A percentile compares a stretch with the other conserved stretches of the same genome.
These are phyloP conservation scores for Lepidium campestre DNA, from an alignment of 441 rosid species.

Conservation along the genomic window DNA sequence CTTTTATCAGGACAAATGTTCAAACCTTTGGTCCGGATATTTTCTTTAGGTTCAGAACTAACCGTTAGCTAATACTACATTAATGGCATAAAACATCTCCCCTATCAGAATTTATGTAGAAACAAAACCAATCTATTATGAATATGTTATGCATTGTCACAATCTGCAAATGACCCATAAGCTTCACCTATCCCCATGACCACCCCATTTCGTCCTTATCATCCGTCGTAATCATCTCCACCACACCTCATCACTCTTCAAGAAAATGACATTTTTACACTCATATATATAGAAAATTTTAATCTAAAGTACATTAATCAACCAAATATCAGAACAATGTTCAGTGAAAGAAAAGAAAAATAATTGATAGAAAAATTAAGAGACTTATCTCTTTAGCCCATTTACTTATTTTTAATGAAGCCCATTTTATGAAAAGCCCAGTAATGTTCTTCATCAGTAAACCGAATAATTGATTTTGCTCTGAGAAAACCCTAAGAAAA, in stretches of 20 bases:
- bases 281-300: neutral
- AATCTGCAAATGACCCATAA: conserved; percentile 13
- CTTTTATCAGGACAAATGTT: too few relatives aligned
- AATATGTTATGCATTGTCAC: conserved; percentile 13
- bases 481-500: conserved; percentile 21
- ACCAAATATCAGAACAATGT: neutral
- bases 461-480: neutral
- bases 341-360: neutral
- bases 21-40: too few relatives aligned
- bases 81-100: too few relatives aligned
- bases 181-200: conserved; percentile 6
- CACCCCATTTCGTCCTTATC: conserved; percentile 15
- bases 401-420: neutral
- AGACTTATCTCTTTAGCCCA: neutral
- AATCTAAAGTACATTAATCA: neutral
- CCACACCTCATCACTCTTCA: neutral
- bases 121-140: too few relatives aligned
- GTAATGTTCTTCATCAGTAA: neutral
- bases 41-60: too few relatives aligned
- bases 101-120: too few relatives aligned
- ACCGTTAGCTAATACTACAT: too few relatives aligned
- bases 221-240: neutral
- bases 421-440: neutral
- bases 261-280: neutral
- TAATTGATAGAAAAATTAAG: too few relatives aligned